phyloP scores from a whole-genome alignment of 192 early-diverging fungal species.

The Martensiomyces pterosporus region DNA sequence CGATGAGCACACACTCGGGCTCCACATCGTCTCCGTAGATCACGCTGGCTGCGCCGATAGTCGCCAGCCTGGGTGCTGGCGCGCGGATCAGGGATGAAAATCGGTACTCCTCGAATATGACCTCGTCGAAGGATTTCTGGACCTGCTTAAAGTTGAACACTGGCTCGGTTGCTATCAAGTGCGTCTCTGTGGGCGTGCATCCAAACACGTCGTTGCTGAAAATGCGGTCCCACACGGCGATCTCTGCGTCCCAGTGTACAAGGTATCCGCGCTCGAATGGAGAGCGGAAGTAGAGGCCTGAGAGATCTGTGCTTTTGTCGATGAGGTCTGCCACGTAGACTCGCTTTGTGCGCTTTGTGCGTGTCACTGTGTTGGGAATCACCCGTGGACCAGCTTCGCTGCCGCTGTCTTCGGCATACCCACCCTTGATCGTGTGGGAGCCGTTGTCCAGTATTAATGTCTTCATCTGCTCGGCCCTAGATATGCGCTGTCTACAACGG shows the following conservation, averaged over 20 bases:
- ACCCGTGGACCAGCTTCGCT: neutral
- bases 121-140: constrained; percentile 69
- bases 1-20: constrained; percentile 62
- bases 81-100: constrained; percentile 51
- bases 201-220: constrained; percentile 60
- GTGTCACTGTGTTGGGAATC: constrained; percentile 32
- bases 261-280: constrained; percentile 82
- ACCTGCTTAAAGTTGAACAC: constrained; percentile 73
- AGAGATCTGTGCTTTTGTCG: constrained; percentile 58
- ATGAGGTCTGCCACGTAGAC: constrained; percentile 70
- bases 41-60: constrained; percentile 1
- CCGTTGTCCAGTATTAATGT: constrained; percentile 71
- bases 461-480: too few relatives aligned
- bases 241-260: constrained; percentile 74
- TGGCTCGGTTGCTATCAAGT: constrained; percentile 71
- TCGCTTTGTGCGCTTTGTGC: constrained; percentile 56
- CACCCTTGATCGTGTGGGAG: constrained; percentile 62
- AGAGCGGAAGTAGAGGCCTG: constrained; percentile 66
- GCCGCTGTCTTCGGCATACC: constrained; percentile 25
- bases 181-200: constrained; percentile 61
- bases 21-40: constrained; percentile 8
- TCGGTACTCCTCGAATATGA: constrained; percentile 81
- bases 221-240: constrained; percentile 73
- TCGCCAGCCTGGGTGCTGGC: constrained; percentile 16
- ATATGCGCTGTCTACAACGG: too few relatives aligned